Evolutionary conservation across 2,329 filamentous ascomycete genomes (phyloP), one percentile per base, ranked within the genome.

Genomic region (Monilinia laxa): DNA sequence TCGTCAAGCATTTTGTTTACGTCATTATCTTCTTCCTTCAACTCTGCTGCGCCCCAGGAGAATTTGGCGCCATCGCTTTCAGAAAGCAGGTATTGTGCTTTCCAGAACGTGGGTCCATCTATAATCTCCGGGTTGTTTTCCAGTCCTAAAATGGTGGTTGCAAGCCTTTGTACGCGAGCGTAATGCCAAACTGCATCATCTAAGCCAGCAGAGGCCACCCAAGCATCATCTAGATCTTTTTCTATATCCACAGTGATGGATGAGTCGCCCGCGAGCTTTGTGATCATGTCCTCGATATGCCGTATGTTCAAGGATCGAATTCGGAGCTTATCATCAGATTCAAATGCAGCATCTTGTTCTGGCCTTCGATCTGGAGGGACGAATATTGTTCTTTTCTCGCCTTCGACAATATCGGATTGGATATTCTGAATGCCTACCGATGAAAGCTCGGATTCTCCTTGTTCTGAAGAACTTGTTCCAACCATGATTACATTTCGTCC

Each of bases 401-500:
- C 77, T 57, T 81, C 79, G 49, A 81, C 76, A 77, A 78, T 69
- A 77, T 78, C 67, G 78, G 78, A 72, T 78, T 81, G 68, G 80
- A 84, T 53, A 73, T 78, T 40, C 72, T 74, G 56, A 77, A 80
- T 70, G 80, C 77, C 62, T 78, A 79, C 62, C 71, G 76, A 18
- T 80, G 75, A 67, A 74, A 81, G 31, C 71, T 76, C 56, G 77
- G 74, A 64, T 77, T 79, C 25, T 78, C 80, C 16, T 77, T 82
- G 81, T 23, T 84, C 82, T 0, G 82, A 83, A 31, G 87, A 83
- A 12, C 90, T 89, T 7, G 91, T 92, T n/a, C 93, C 95, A 42
- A 98, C 79, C 23, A 97, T 83, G 65, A 93, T 84, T 62, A 97
- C 84, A 68, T 85, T 85, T 71, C 88, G 84, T 5, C 93, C 93